Evolutionary conservation across 2,329 filamentous ascomycete species (phyloP).

Genomic region (Neofusicoccum laricinum): DNA sequence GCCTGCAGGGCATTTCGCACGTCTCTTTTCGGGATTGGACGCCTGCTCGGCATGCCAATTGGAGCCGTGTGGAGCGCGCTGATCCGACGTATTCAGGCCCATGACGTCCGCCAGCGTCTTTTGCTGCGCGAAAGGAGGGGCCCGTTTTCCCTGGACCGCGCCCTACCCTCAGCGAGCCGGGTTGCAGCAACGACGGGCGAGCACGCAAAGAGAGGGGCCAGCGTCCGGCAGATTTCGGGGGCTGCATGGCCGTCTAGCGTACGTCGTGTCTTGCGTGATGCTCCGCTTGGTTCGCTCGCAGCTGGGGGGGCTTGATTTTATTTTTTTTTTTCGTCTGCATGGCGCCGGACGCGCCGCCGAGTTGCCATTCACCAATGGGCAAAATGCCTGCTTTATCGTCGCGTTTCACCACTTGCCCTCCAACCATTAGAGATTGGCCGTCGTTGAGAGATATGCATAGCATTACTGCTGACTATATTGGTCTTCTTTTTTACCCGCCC

Average conservation of each 20-base stretch:
- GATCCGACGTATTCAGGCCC: neutral
- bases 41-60: conserved; percentile 1
- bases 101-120: conserved; percentile 2
- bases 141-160: neutral
- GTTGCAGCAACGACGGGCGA: neutral
- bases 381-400: neutral
- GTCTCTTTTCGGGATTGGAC: neutral
- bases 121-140: neutral
- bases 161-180: no score
- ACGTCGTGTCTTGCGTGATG: conserved; percentile 1
- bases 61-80: neutral
- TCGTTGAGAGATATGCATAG: conserved; percentile 11
- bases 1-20: neutral
- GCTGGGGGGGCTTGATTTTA: neutral
- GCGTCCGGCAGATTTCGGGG: conserved; percentile 1
- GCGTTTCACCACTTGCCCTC: neutral
- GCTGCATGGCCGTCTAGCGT: neutral
- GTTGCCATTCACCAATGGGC: conserved; percentile 8
- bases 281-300: neutral
- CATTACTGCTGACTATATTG: conserved; percentile 13
- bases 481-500: conserved; percentile 14
- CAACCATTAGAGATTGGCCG: neutral
- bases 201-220: neutral
- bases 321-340: neutral
- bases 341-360: conserved; percentile 4